A percentile compares a stretch with the other conserved stretches of the same genome.
phyloP scores from a whole-genome alignment of 108 stramenopile species.

The Nannochloropsis salina region DNA sequence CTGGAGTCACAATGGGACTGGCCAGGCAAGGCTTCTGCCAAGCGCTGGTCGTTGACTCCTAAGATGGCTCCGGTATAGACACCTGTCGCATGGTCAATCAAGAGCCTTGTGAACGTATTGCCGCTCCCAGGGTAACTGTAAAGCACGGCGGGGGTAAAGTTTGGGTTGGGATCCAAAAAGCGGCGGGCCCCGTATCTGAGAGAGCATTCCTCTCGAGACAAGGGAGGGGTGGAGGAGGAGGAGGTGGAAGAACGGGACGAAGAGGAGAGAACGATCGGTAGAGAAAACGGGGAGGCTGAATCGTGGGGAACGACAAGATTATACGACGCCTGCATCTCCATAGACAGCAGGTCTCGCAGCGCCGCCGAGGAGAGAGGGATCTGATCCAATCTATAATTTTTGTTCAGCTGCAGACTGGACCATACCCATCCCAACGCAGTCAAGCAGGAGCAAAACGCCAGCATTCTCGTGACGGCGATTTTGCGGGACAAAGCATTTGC shows the following conservation, averaged over 20 bases:
- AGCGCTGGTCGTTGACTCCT: too few relatives aligned
- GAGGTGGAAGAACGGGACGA: not conserved
- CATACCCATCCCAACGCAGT: too few relatives aligned
- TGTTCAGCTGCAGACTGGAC: too few relatives aligned
- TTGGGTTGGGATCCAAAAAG: not conserved
- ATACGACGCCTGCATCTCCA: too few relatives aligned
- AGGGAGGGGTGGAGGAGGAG: not conserved
- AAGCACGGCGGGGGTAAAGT: not conserved
- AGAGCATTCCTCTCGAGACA: not conserved
- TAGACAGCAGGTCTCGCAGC: too few relatives aligned
- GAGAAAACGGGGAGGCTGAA: too few relatives aligned
- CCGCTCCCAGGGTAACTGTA: constrained; percentile 12
- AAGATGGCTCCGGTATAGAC: not conserved
- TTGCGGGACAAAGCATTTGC: too few relatives aligned
- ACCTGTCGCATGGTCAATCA: not conserved
- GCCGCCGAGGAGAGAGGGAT: too few relatives aligned
- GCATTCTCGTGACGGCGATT: too few relatives aligned
- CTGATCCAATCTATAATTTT: too few relatives aligned
- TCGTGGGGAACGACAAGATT: too few relatives aligned
- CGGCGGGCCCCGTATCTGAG: not conserved
- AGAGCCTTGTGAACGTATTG: not conserved
- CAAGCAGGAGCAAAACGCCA: too few relatives aligned
- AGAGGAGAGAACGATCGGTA: not conserved
- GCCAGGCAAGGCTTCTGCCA: not conserved
- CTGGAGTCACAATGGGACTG: not conserved